Base-by-base conservation (phyloP, 192 early-diverging fungal genomes). In the Pilaira anomala region DNA sequence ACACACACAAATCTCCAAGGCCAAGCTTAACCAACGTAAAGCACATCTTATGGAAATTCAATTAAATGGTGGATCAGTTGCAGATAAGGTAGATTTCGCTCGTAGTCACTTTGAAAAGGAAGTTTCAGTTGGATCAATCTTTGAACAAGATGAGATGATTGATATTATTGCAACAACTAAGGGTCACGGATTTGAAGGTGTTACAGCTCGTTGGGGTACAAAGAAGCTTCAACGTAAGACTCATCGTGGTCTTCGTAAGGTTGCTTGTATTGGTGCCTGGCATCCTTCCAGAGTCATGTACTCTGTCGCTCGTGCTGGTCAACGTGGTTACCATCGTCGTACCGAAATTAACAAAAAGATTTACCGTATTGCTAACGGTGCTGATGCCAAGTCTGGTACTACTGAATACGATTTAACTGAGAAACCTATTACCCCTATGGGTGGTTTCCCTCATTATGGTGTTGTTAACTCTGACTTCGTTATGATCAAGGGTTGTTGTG, bases 341-440 rank as follows among this genome's bases (percentile, higher is more conserved):
- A 97, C 95, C 65, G 97, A 99, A 84, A 77, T 95, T 66, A 99
- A 99, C 92, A 97, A 97, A 93, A 99, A 99, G 91, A 95, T 99
- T 87, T 99, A 97, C 91, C 92, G 95, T 74, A 89, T 99, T 63
- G 94, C 89, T 62, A 92, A 91, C 71, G 90, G 88, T 69, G 83
- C 86, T 63, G 89, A 93, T 81, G 79, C 82, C 69, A 77, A 78
- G 64, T 90, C 79, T 79, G 95, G 86, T 75, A 79, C 93, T 76
- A 99, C 97, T 78, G 95, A 97, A 77, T 95, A 90, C 83, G 97
- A 99, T 77, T 71, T 93, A 46, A 98, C 97, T 58, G 84, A 83
- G 72, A 98, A 99, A 90, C 61, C 76, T 69, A 99, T 99, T 81
- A 99, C 93, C 56, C 97, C 97, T 71, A 79, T 98, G 69, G 97